These are phyloP conservation scores for Hypocrella siamensis DNA, from an alignment of 2,329 filamentous ascomycete genomes.

Conservation along the genomic window DNA sequence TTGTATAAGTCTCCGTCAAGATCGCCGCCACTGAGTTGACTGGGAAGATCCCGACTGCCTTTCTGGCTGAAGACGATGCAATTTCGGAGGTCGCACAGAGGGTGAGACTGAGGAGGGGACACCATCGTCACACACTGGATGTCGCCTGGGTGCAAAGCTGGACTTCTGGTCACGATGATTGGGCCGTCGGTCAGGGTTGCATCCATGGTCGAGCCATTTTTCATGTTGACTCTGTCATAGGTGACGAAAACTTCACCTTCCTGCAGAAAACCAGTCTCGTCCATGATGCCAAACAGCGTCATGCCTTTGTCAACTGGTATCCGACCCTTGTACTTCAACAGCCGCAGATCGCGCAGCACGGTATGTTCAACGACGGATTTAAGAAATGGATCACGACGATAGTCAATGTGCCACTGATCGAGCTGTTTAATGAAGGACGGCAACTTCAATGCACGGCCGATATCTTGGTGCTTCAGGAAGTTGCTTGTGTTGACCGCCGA, in stretches of 20 bases:
- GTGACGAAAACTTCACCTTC: conserved; percentile 56
- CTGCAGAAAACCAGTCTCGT: conserved; percentile 54
- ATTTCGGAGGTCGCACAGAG: conserved; percentile 48
- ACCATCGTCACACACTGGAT: conserved; percentile 51
- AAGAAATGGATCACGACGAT: conserved; percentile 53
- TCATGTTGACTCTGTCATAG: conserved; percentile 24
- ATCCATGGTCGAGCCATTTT: conserved; percentile 11
- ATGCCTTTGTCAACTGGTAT: conserved; percentile 56
- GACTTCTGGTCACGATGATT: conserved; percentile 60
- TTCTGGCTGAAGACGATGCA: conserved; percentile 64
- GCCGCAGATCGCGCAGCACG: conserved; percentile 52
- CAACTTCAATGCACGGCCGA: conserved; percentile 45
- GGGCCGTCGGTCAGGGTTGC: conserved; percentile 17
- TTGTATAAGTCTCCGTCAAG: conserved; percentile 74
- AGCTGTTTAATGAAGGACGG: conserved; percentile 46
- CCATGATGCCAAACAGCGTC: conserved; percentile 73
- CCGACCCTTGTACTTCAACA: conserved; percentile 63
- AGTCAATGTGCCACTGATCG: conserved; percentile 42
- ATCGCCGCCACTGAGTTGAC: conserved; percentile 66
- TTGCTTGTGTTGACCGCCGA: conserved; percentile 44
- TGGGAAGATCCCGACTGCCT: conserved; percentile 60
- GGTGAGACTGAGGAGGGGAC: conserved; percentile 42
- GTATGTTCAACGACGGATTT: conserved; percentile 54
- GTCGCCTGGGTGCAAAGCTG: conserved; percentile 70
- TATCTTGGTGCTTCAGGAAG: conserved; percentile 46